Base-by-base conservation (phyloP, 345 rosid genomes). In the Arabidopsis suecica region DNA sequence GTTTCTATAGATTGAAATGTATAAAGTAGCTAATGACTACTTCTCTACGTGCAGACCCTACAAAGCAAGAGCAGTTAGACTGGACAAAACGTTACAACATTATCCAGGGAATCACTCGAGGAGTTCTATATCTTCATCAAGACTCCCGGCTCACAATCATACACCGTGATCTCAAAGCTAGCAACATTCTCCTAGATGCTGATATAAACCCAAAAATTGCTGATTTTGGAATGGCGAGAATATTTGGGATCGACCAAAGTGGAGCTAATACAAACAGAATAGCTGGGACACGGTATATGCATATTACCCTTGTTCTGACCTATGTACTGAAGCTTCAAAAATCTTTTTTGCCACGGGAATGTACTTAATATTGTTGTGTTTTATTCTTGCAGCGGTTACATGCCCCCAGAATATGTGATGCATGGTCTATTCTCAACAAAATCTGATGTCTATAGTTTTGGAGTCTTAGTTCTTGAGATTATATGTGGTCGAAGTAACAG, bases 31-130 rank as follows among this genome's bases (percentile, higher is more conserved):
- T 20, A 20, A 49, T n/a, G n/a, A n/a, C n/a, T n/a, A n/a, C n/a
- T n/a, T n/a, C n/a, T n/a, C n/a, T n/a, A n/a, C n/a, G 23, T 9
- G 14, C 45, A 86, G 91, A 83, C 49, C 32, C 61, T 0, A 59
- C 32, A 14, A 79, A 55, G 56, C 70, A 67, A 36, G 32, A 64
- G 10, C 62, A 37, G 3, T 33, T 70, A 44, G 38, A 70, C 23
- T 70, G 74, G 74, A 56, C 14, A 41, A 41, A 9, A 10, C 57
- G 74, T 0, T 57, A 28, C 53, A 58, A 57, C 4, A 70, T 70
- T 22, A 45, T 70, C 9, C 12, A 0, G 3, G 74, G 74, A 6
- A 70, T 70, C 12, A 37, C 74, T 33, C 28, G 65, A 57, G 74
- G 74, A 42, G 12, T 70, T 16, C 34, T 70, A 6, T 70, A 70